Evolutionary conservation across 768 basidiomycete species (phyloP), one percentile per base, ranked within the genome.

Genomic region (Mycena chlorophos): DNA sequence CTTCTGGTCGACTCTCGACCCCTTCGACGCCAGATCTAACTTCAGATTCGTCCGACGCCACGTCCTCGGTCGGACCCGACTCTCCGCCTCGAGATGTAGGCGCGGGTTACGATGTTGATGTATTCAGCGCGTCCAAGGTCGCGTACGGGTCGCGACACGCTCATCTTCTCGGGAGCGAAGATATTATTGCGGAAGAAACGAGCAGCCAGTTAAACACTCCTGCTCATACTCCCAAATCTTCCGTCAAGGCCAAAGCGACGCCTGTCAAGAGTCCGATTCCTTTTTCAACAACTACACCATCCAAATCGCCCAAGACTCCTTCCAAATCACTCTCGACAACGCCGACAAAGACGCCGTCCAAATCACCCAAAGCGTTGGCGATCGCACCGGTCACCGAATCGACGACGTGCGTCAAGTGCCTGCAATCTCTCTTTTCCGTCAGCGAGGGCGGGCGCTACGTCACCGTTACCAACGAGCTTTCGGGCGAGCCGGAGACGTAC

Each of bases 371-470:
- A 38, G 49, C 26, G 4, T 63, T 66, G 28, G 65, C 70, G 12
- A 67, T 68, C 34, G 51, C 62, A 6, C 55, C 72, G n/a, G 58
- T 70, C 3, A 63, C 74, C 13, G 49, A 75, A 31, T 71, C 79
- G 31, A 75, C 79, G 13, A 73, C 68, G 17, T 93, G 91, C 62
- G 77, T 78, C 30, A 83, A 79, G 64, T 93, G 91, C 61, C 69
- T 69, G 13, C 73, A 75, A 12, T 74, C 78, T 4, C 74, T 92
- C 48, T 87, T 89, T 66, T 79, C 77, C 39, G 69, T 77, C 3
- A 75, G 73, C 25, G 79, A 80, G 52, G 82, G 80, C 5, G 85
- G 87, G 38, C 81, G 80, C 54, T 91, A 85, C 68, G 82, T 91
- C 28, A 88, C 87, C 2, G 81, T 91, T 26, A 88, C 89, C 5